Evolutionary conservation across 2,329 filamentous ascomycete genomes (phyloP).

Genomic region (Alternaria ethzedia): DNA sequence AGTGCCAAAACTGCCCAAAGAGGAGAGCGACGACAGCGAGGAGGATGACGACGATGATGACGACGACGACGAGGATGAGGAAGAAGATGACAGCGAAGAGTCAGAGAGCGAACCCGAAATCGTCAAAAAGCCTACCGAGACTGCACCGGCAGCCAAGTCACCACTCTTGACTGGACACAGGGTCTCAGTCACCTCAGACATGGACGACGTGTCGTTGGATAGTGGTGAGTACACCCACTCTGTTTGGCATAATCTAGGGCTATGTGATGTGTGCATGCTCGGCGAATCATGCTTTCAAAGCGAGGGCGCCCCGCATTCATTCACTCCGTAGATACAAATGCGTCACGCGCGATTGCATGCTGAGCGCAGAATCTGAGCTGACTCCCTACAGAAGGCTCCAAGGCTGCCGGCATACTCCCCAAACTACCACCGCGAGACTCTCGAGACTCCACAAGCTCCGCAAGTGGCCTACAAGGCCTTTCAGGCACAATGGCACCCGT

Average conservation of each 20-base stretch:
- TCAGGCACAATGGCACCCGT: conserved; percentile 74
- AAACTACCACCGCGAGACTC: conserved; percentile 63
- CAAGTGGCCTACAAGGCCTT: conserved; percentile 66
- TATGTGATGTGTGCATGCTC: conserved; percentile 11
- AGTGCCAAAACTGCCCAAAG: conserved; percentile 21
- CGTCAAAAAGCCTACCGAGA: conserved; percentile 16
- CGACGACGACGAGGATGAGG: conserved; percentile 20
- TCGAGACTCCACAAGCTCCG: conserved; percentile 39
- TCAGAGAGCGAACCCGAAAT: conserved; percentile 13
- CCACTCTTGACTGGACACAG: conserved; percentile 60
- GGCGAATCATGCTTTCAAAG: not conserved
- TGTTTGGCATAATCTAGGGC: conserved; percentile 1
- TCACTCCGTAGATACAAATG: not conserved
- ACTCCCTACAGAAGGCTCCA: conserved; percentile 36
- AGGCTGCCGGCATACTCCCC: conserved; percentile 45
- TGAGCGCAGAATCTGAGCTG: conserved; percentile 13
- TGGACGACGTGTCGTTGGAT: conserved; percentile 71
- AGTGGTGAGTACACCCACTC: conserved; percentile 56
- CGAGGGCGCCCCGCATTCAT: not conserved
- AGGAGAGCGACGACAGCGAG: conserved; percentile 18
- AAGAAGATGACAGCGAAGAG: conserved; percentile 16
- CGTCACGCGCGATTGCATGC: not conserved
- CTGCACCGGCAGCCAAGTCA: conserved; percentile 53
- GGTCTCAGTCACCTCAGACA: conserved; percentile 61
- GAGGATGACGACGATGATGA: conserved; percentile 15